Evolutionary conservation across 257 asterid species (phyloP), one percentile per base, ranked within the genome.

Genomic region (Plantago elongata): DNA sequence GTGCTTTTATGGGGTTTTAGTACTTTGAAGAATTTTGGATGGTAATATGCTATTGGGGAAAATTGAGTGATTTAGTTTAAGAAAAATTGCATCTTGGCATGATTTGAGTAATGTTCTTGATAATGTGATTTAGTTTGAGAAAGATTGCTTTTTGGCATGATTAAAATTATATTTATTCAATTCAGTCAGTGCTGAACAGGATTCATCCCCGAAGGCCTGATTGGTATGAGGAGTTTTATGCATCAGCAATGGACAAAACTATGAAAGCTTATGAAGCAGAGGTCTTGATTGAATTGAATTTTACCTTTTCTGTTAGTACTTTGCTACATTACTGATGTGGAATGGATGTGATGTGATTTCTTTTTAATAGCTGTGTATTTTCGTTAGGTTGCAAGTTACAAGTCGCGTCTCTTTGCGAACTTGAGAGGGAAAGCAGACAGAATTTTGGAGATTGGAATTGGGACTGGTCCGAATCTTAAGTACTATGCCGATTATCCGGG

Each of bases 221-320:
- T 72, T 91, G 98, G 95, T 88, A 88, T n/a, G 95, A 88, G 83
- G 95, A 88, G 84, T 64, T 88, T 2, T 88, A 78, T 67, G 97
- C 97, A 16, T 75, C 57, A 9, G 86, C 79, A 14, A 60, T 86
- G 85, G 76, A 84, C 76, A 84, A 70, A 60, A 5, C 72, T 51
- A 88, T 57, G 75, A 77, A 66, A 71, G 43, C 89, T 70, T 92
- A 92, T 3, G 97, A 92, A 69, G 79, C 79, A 22, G 98, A 86
- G 95, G 96, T 91, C 72, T 45, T 12, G 3, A 16, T 57, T 29
- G 5, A 27, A 22, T 22, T 22, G 27, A 22, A 22, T 22, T 59
- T 40, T 45, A 14, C 14, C 54, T 61, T 50, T 14, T 51, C 30
- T 27, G 30, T 40, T 61, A 18, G 48, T 37, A 37, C 40, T 37